Base-by-base conservation (phyloP, 768 basidiomycete species). In the Hemileccinum rubropunctum region DNA sequence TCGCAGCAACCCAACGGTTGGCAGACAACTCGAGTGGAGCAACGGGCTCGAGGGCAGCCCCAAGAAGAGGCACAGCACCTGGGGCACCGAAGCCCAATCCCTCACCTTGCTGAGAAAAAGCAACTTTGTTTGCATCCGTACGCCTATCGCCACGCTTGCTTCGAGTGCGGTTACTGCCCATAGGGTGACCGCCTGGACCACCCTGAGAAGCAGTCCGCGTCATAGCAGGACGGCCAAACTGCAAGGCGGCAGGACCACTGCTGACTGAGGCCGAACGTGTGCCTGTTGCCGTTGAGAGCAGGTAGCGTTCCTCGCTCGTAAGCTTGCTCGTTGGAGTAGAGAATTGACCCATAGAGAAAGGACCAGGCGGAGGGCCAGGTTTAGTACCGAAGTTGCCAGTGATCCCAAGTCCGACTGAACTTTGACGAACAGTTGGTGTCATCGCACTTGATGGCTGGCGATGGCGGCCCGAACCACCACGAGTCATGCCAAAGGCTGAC, bases 121-220 rank as follows among this genome's bases (percentile, higher is more conserved):
- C 45, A 33, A 72, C 63, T 60, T 75, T 81, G 61, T 78, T 77
- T 48, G 68, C 69, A 35, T 83, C 83, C 37, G 73, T 74, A n/a
- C 91, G 80, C 63, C 85, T 82, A 59, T 81, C 82, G n/a, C 92
- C 94, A 37, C 92, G 88, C 66, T 87, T 86, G 69, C 87, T 91
- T 50, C 93, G 77, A 23, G 79, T 83, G 44, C 88, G 83, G 45
- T 83, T 74, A 47, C 73, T 76, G 44, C 70, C 73, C 61, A 77
- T 73, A 2, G 78, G 70, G 6, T 70, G 68, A 3, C 70, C 72
- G 37, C 80, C 78, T 5, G 80, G 76, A 32, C 81, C 82, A 40
- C 81, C 79, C 55, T 83, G 80, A 53, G 81, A 83, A n/a, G 77
- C 75, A 9, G 87, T 85, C 14, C 91, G 80, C 35, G 76, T 73